A percentile compares a stretch with the other conserved stretches of the same genome.
phyloP scores from a whole-genome alignment of 2,329 filamentous ascomycete genomes.

The Chrysoporthe austroafricana region DNA sequence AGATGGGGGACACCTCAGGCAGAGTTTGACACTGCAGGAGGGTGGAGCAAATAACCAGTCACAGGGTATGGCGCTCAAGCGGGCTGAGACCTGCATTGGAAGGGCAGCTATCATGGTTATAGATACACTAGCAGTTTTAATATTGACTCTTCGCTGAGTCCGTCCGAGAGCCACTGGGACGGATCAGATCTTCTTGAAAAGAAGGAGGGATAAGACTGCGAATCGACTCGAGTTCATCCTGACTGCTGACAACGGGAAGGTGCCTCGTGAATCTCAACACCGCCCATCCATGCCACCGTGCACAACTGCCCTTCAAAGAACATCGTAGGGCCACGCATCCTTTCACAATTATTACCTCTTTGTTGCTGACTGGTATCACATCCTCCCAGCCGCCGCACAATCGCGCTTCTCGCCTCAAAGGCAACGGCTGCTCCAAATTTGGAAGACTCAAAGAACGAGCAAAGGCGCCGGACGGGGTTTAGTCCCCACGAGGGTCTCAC shows the following conservation, averaged over 20 bases:
- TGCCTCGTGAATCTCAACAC: background rate
- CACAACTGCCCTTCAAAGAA: background rate
- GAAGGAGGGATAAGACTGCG: background rate
- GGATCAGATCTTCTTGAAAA: background rate
- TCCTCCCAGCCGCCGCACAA: background rate
- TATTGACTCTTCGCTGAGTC: background rate
- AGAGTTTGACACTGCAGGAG: background rate
- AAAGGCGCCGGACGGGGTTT: constrained; percentile 1
- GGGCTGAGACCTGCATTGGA: background rate
- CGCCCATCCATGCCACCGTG: background rate
- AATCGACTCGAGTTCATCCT: background rate
- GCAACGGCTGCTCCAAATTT: background rate
- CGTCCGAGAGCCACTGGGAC: background rate
- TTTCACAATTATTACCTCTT: background rate
- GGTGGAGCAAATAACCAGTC: background rate
- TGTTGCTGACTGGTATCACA: background rate
- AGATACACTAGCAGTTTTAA: constrained; percentile 18
- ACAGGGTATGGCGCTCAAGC: background rate
- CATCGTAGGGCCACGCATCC: background rate
- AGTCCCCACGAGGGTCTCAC: background rate
- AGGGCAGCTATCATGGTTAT: background rate
- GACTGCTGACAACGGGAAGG: background rate
- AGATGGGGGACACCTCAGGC: background rate
- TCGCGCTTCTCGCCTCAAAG: background rate
- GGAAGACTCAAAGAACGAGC: background rate